These are phyloP conservation scores for Fremontodendron californicum DNA, from an alignment of 345 rosid species.

Conservation along the genomic window DNA sequence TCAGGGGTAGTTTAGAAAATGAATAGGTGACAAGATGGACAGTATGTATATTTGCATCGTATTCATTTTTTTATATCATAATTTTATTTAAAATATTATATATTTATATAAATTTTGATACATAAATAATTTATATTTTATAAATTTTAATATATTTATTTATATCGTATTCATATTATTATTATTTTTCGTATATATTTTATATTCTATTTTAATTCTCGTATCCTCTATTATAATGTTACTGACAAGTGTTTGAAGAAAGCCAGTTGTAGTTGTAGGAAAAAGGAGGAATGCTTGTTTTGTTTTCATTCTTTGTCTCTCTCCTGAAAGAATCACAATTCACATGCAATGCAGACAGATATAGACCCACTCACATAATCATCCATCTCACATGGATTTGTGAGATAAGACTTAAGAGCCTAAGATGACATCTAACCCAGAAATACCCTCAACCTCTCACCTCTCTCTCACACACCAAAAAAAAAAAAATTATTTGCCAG, in stretches of 20 bases:
- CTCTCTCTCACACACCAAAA: background rate
- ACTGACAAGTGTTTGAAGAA: slow-evolving; percentile 1
- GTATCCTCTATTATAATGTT: too few relatives aligned
- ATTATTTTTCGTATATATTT: too few relatives aligned
- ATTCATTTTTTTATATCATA: too few relatives aligned
- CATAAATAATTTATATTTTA: too few relatives aligned
- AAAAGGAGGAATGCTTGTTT: background rate
- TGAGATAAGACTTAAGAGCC: slow-evolving; percentile 25
- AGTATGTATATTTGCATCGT: too few relatives aligned
- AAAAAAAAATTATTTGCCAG: slow-evolving; percentile 8
- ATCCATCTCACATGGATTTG: slow-evolving; percentile 61
- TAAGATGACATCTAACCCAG: slow-evolving; percentile 35
- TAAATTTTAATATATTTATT: too few relatives aligned
- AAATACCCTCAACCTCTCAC: background rate
- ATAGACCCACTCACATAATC: slow-evolving; percentile 52
- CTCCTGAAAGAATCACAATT: slow-evolving; percentile 48
- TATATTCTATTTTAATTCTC: too few relatives aligned
- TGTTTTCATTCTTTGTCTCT: background rate
- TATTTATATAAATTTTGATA: too few relatives aligned
- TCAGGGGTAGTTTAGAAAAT: background rate
- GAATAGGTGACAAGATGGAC: too few relatives aligned
- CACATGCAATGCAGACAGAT: slow-evolving; percentile 45
- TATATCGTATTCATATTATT: too few relatives aligned
- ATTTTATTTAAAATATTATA: too few relatives aligned
- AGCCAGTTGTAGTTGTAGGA: slow-evolving; percentile 9